These are phyloP conservation scores for Samsoniella hepiali DNA, from an alignment of 2,329 filamentous ascomycete species.

Conservation along the genomic window DNA sequence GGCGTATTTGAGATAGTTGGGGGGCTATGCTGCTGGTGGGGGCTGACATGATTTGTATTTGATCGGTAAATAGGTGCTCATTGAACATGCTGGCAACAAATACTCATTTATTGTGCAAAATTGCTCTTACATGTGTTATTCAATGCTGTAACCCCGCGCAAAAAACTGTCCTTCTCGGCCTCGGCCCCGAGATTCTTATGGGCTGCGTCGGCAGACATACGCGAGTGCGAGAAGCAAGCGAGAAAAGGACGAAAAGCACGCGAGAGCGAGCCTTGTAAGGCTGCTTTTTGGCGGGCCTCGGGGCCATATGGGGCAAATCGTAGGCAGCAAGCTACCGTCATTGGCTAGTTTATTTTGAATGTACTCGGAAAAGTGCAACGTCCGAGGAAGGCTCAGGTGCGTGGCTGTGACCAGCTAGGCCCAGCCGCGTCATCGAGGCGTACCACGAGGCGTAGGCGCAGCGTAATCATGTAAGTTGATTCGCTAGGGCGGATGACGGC, in stretches of 20 bases:
- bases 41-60: background rate
- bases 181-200: background rate
- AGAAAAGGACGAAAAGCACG: constrained; percentile 7
- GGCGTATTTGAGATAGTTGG: background rate
- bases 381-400: background rate
- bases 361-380: background rate
- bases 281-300: background rate
- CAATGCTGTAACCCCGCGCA: background rate
- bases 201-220: background rate
- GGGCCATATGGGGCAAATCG: background rate
- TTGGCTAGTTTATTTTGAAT: background rate
- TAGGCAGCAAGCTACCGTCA: background rate
- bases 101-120: background rate
- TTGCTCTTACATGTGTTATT: background rate
- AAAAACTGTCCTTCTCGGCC: background rate
- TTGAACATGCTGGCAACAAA: background rate
- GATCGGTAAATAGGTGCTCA: background rate
- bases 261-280: constrained; percentile 14
- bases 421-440: constrained; percentile 15
- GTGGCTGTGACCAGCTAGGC: background rate
- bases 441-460: constrained; percentile 10
- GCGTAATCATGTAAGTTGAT: constrained; percentile 1
- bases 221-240: constrained; percentile 7
- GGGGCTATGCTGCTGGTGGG: background rate
- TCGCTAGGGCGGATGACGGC: background rate